Base-by-base conservation (phyloP, 2,329 filamentous ascomycete species). In the Trichoderma aggressivum region DNA sequence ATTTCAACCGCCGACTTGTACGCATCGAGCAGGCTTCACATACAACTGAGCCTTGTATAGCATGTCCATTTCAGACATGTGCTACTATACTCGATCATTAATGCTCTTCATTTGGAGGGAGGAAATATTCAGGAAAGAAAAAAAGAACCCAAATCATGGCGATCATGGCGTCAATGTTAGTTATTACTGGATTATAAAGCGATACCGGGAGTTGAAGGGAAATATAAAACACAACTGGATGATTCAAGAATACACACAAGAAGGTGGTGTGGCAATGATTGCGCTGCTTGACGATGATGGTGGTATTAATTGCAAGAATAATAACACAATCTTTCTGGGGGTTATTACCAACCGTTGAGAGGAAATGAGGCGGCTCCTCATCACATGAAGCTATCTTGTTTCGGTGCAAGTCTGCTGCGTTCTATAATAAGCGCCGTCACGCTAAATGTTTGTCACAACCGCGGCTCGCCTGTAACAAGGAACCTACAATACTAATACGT, bases 201-300 rank as follows among this genome's bases (percentile, higher is more conserved):
- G 53, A 67, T 58, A 59, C 64, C 55, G 28, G 64, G 55, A 67
- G 28, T 67, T 47, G n/a, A 59, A 5, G 64, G 55, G 55, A 11
- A 59, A 24, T 58, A 59, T 59, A 34, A 32, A 50, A 36, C 8
- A 32, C 53, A 53, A 7, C 21, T 28, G 26, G 26, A 28, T 5
- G 55, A 34, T 47, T 21, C 39, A 59, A 24, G 39, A 16, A 28
- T 24, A 18, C 34, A 18, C 14, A n/a, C n/a, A 18, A 43, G 14
- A 18, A 30, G 56, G 16, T 24, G n/a, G 64, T 28, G 11, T 18
- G n/a, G 53, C 28, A 16, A 24, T 39, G 16, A n/a, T 39, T 58
- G 53, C 39, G 16, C 24, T 21, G 39, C 8, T 58, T 7, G 14
- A 16, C 10, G 7, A 59, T 18, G 7, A 14, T 18, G 6, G 14